Percentiles rank a stretch among this genome's conserved stretches.
Evolutionary conservation across 106 monocot species (phyloP).

Genomic region (Allium cepa): DNA sequence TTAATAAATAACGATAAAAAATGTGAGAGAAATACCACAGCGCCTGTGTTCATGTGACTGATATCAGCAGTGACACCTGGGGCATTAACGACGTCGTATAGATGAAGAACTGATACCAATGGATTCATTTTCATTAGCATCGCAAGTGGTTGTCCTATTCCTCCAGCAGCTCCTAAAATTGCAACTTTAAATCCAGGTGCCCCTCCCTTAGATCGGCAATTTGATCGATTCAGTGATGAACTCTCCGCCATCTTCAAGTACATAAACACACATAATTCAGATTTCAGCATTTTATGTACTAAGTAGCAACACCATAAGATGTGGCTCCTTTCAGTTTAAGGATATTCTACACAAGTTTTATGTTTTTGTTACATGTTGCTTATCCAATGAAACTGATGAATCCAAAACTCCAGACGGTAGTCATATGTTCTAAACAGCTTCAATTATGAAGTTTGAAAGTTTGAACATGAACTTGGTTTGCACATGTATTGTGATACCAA

Average conservation of each 20-base stretch:
- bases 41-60: constrained; percentile 25
- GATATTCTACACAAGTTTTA: too few species aligned
- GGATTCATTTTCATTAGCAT: constrained; percentile 24
- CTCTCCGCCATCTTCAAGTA: constrained; percentile 11
- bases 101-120: constrained; percentile 20
- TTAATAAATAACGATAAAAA: neutral
- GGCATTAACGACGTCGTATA: constrained; percentile 22
- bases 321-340: too few species aligned
- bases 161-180: constrained; percentile 20
- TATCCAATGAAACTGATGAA: too few species aligned
- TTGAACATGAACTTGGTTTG: neutral
- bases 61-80: constrained; percentile 26
- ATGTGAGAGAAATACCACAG: constrained; percentile 15
- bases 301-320: neutral
- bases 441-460: neutral
- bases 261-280: neutral
- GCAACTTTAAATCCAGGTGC: constrained; percentile 21
- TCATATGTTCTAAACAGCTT: neutral
- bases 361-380: too few species aligned
- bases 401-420: too few species aligned
- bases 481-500: too few species aligned
- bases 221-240: constrained; percentile 1
- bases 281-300: neutral
- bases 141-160: constrained; percentile 21
- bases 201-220: constrained; percentile 15